Base-by-base conservation (phyloP, 306 rosid species). In the Crotalaria pallida region DNA sequence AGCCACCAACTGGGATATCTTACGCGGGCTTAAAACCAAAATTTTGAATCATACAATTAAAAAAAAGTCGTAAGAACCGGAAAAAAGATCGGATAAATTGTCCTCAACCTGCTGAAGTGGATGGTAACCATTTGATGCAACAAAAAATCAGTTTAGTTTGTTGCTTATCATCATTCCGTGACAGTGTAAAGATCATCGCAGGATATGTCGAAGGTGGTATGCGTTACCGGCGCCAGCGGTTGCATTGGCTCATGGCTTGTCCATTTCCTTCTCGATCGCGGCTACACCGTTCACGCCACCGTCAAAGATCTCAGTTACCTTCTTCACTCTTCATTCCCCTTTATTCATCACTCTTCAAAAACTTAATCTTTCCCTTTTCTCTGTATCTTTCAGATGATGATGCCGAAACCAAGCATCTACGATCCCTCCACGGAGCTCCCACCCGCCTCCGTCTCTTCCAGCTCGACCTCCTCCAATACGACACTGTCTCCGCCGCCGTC, bases 181-280 rank as follows among this genome's bases (percentile, higher is more conserved):
- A 3, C 31, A 27, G 31, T 1, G 31, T 27, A 3, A 3, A 27
- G 5, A 27, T 4, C 5, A 27, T 27, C 12, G 1, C 65, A 22
- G 3, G 12, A 81, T 81, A 81, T 81, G 85, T 75, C 81, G 24
- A 81, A 84, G 38, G 45, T 82, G 23, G 98, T 92, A 0, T 92
- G 96, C 77, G 98, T 92, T 24, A 90, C 98, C 55, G 98, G 98
- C 17, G 96, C 79, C 58, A 90, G 98, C 29, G 96, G 98, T 44
- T 78, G 86, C 78, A 92, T 92, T 1, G 96, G 98, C 10, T 90
- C 98, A 10, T 92, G 96, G 87, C 76, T 92, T 9, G 96, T 88
- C 56, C 85, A 63, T 36, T 89, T 86, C 76, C 98, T 92, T 45
- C 88, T 89, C 51, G 79, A 67, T 65, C 96, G 96, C 0, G 92